phyloP scores from a whole-genome alignment of 2,329 filamentous ascomycete genomes.

The Purpureocillium lavendulum region DNA sequence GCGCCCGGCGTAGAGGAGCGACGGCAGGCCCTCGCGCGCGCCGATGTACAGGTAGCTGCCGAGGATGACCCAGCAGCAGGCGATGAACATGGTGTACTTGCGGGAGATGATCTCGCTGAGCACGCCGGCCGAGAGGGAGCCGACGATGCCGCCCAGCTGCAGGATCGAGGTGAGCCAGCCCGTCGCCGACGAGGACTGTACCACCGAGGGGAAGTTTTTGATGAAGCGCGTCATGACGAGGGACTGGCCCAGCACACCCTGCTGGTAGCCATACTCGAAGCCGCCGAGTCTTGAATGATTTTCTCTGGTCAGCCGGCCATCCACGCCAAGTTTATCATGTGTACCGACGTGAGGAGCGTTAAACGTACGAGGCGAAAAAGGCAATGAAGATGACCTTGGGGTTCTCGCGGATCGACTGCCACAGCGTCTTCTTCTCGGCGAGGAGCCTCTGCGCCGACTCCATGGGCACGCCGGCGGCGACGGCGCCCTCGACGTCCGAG shows the following conservation, averaged over 20 bases:
- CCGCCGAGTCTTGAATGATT: slow-evolving; percentile 33
- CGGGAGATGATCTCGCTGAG: slow-evolving; percentile 18
- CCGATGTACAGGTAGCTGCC: slow-evolving; percentile 36
- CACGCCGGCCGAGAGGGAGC: slow-evolving; percentile 37
- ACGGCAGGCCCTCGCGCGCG: slow-evolving; percentile 27
- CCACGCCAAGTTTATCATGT: too few species aligned
- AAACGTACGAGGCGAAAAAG: slow-evolving; percentile 29
- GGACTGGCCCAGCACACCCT: slow-evolving; percentile 45
- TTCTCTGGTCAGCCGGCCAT: too few species aligned
- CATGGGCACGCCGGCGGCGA: slow-evolving; percentile 6
- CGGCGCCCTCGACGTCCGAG: slow-evolving; percentile 7
- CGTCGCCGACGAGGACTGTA: slow-evolving; percentile 34
- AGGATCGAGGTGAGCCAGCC: slow-evolving; percentile 45
- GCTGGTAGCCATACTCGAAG: slow-evolving; percentile 45
- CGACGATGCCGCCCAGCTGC: slow-evolving; percentile 40
- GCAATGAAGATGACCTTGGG: slow-evolving; percentile 29
- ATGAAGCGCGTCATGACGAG: slow-evolving; percentile 43
- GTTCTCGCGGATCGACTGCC: slow-evolving; percentile 16
- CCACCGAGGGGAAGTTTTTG: slow-evolving; percentile 38
- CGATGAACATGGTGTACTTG: too few species aligned
- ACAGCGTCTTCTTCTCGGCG: slow-evolving; percentile 5
- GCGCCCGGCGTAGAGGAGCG: slow-evolving; percentile 36
- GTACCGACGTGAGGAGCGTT: not conserved
- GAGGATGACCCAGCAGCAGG: slow-evolving; percentile 24
- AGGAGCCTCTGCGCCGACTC: slow-evolving; percentile 9